Percentiles rank a stretch among this genome's conserved stretches.
These are phyloP conservation scores for Phytophthora ohioensis DNA, from an alignment of 352 stramenopile species.

Conservation along the genomic window DNA sequence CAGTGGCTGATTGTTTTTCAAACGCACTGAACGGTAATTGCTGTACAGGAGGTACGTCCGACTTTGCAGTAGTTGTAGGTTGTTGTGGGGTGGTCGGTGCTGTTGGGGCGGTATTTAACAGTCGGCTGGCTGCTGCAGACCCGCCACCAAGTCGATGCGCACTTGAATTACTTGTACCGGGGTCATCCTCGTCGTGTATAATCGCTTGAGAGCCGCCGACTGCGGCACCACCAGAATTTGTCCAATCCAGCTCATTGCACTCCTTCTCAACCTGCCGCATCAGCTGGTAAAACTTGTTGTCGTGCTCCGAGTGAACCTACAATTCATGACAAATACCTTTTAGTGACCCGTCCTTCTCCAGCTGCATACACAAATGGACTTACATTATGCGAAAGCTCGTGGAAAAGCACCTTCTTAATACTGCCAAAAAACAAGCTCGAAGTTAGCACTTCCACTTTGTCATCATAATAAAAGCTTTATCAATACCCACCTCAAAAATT, in stretches of 20 bases:
- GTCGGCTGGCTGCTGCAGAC: constrained; percentile 36
- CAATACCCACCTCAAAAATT: constrained; percentile 68
- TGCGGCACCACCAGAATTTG: constrained; percentile 44
- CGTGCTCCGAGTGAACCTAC: constrained; percentile 80
- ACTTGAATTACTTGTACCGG: neutral
- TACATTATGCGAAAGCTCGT: constrained; percentile 96
- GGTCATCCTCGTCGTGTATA: constrained; percentile 27
- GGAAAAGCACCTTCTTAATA: constrained; percentile 95
- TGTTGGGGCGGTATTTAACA: constrained; percentile 19
- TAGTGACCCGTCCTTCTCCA: no score
- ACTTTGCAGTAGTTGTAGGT: neutral
- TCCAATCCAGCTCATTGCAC: constrained; percentile 80
- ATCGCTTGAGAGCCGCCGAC: constrained; percentile 43
- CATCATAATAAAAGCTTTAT: neutral
- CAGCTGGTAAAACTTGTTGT: constrained; percentile 85
- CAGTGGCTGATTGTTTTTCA: neutral
- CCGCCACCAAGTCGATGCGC: constrained; percentile 55
- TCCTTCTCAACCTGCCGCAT: constrained; percentile 83
- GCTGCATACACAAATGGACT: neutral
- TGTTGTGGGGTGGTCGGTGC: neutral
- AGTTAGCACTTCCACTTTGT: neutral
- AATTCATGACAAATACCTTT: neutral
- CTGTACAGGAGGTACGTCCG: neutral
- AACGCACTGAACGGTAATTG: neutral
- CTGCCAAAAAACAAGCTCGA: constrained; percentile 30